A percentile compares a stretch with the other conserved stretches of the same genome.
phyloP scores from a whole-genome alignment of 2,329 filamentous ascomycete species.

The Calonectria ilicicola region DNA sequence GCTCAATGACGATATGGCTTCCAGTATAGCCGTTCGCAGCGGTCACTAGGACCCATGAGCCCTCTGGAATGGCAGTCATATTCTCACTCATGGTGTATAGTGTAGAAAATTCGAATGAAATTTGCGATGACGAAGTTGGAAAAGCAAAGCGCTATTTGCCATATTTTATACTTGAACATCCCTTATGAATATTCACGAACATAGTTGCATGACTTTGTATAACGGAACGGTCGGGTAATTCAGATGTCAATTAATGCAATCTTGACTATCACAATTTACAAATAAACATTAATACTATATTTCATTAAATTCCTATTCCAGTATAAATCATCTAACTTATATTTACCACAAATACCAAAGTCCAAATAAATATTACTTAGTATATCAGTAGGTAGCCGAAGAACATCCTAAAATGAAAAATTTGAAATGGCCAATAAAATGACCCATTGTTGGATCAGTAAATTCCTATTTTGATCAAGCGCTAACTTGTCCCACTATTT shows the following conservation, averaged over 20 bases:
- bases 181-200: neutral
- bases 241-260: neutral
- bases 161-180: neutral
- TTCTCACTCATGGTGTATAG: neutral
- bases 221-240: neutral
- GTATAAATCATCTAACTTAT: neutral
- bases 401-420: neutral
- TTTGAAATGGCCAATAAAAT: neutral
- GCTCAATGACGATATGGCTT: slow-evolving; percentile 34
- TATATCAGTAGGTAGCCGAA: too few species aligned
- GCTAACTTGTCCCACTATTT: neutral
- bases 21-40: slow-evolving; percentile 36
- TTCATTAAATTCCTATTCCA: neutral
- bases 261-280: neutral
- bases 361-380: neutral
- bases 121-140: neutral
- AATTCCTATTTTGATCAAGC: neutral
- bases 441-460: neutral
- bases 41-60: slow-evolving; percentile 37
- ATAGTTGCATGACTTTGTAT: neutral
- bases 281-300: neutral
- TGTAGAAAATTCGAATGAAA: neutral
- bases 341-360: too few species aligned
- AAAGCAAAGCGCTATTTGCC: neutral
- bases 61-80: slow-evolving; percentile 30